Evolutionary conservation across 306 rosid genomes (phyloP), one percentile per base, ranked within the genome.

Genomic region (Vicia sativa): DNA sequence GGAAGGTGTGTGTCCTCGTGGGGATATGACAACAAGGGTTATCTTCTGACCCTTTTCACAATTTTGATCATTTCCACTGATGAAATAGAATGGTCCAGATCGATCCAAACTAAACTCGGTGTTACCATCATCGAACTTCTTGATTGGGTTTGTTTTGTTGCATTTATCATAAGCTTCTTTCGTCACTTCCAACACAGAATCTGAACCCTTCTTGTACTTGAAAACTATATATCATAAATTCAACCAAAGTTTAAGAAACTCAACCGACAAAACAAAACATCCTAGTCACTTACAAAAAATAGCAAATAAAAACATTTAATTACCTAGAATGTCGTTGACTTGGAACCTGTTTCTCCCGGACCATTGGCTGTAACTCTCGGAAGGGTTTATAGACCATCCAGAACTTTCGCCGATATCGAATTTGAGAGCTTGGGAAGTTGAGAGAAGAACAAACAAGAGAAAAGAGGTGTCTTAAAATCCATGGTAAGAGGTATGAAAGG

Each of bases 21-120:
- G 67, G 9, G 96, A 42, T 9, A 93, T 15, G 56, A 93, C 98
- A 4, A 82, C 72, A 6, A 93, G 38, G 0, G 4, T 16, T 18
- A 93, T 67, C 43, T 88, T 90, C 75, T 93, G 93, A 15, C 93
- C 96, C 62, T 87, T 86, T 35, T 60, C 69, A 49, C 98, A 93
- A 38, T 55, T 73, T 0, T 67, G 78, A 4, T 77, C 56, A 0
- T 75, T 59, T 2, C 93, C 98, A 70, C 93, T 85, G 37, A 88
- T 83, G 77, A 93, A 93, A 62, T 66, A 87, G 60, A 80, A 88
- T 1, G 95, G 85, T 0, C 98, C 98, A 1, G 91, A 66, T 5
- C 80, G 66, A 26, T 85, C 85, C 2, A 93, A 62, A 52, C 34
- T 83, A 73, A 86, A 85, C 62, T 74, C 83, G 0, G 98, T 77